Evolutionary conservation across 805 yeast genomes (phyloP).

Genomic region (Groenewaldozyma tartarivorans): DNA sequence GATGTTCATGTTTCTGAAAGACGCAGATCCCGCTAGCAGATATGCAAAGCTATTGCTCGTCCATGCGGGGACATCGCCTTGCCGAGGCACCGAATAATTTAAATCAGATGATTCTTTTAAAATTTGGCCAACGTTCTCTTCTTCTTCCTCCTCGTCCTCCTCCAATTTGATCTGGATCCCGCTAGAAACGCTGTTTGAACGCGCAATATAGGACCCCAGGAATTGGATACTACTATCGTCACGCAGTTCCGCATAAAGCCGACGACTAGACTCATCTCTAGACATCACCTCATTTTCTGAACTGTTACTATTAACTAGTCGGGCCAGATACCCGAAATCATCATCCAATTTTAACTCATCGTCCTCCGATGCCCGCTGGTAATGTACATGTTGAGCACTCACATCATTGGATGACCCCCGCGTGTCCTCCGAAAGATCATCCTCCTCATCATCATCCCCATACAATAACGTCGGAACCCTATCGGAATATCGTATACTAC

Average conservation of each 20-base stretch:
- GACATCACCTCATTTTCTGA: conserved; percentile 8
- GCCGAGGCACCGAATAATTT: no score
- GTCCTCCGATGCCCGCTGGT: not conserved
- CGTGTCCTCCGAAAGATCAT: not conserved
- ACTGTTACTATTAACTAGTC: conserved; percentile 23
- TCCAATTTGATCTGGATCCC: not conserved
- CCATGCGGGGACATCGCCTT: no score
- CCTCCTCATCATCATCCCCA: conserved; percentile 2
- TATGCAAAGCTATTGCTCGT: not conserved
- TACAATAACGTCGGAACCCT: not conserved
- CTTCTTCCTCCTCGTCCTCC: conserved; percentile 5
- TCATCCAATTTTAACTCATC: conserved; percentile 19
- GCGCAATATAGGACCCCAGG: conserved; percentile 21
- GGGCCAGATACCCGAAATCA: conserved; percentile 27
- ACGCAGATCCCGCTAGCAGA: not conserved
- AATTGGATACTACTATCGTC: conserved; percentile 24
- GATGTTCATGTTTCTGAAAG: conserved; percentile 1
- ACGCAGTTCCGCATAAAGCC: conserved; percentile 25
- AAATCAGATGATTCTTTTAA: no score
- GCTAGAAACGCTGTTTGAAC: not conserved
- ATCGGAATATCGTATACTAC: not conserved
- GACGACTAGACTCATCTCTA: conserved; percentile 5
- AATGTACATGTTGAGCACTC: not conserved
- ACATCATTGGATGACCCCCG: not conserved
- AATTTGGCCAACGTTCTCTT: no score